Base-by-base conservation (phyloP, 176 grass and related monocot species). In the Carex pumila region DNA sequence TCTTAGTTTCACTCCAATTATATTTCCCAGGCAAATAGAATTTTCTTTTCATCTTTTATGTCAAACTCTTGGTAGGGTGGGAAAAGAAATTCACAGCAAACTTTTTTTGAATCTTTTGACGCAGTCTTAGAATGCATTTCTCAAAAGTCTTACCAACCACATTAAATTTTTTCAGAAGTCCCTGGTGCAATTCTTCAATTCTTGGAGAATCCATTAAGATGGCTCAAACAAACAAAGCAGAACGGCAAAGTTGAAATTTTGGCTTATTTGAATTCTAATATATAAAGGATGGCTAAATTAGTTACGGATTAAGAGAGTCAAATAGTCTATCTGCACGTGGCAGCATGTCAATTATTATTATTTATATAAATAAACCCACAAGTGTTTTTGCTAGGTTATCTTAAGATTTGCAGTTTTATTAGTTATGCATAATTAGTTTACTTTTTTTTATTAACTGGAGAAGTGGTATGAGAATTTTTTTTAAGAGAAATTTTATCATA, bases 141-240 rank as follows among this genome's bases (percentile, higher is more conserved):
- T 84, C 64, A 84, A 84, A 84, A 83, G 65, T 60, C 83, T 39
- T 71, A 76, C 67, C 39, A 58, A 32, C 41, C 52, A 60, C n/a
- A n/a, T 7, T 15, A 30, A 11, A 25, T 0, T 32, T 49, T 85
- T 53, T 85, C 15, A 15, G 8, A 71, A 85, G 64, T 3, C 10
- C 0, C 60, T 0, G 31, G 8, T 63, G 31, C 71, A 61, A 77
- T 71, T 72, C 21, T 41, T 63, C 71, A 61, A 77, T 71, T 72
- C 21, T 41, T 63, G 22, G 56, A 74, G 12, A 74, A 75, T 31
- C 71, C 47, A 30, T 75, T 54, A 75, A 75, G 71, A 22, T 49
- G 71, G 71, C 71, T 54, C 45, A 14, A 75, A 75, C 22, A 53
- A 17, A 75, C 71, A 15, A 31, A 3, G 4, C 21, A 53, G 12